Conservation (phyloP, 202 grass and related monocot species). For the Dendrocalamus latiflorus region DNA sequence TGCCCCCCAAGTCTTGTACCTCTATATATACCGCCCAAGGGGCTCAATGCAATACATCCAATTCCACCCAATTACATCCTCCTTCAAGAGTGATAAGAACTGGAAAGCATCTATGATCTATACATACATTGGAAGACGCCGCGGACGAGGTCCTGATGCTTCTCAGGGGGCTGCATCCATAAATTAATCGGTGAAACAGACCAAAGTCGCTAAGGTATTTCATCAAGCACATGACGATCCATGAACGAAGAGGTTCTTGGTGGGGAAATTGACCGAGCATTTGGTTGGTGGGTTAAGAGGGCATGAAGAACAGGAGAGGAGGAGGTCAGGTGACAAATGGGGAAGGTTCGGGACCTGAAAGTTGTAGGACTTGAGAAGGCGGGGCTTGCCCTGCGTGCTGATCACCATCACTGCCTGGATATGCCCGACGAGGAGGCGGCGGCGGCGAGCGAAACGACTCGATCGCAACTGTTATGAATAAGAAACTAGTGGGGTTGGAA, state of each 20-base stretch:
- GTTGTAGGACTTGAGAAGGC: slow-evolving; percentile 87
- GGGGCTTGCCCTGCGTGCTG: slow-evolving; percentile 79
- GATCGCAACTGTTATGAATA: background rate
- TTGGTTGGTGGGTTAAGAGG: background rate
- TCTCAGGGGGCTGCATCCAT: slow-evolving; percentile 70
- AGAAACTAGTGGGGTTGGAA: accelerated
- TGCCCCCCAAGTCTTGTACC: no score
- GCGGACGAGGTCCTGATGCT: slow-evolving; percentile 76
- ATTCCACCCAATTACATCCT: no score
- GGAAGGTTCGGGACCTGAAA: slow-evolving; percentile 49
- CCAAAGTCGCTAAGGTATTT: background rate
- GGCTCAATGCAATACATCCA: no score
- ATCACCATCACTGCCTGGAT: slow-evolving; percentile 91
- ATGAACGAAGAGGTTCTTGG: background rate
- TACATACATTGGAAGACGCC: slow-evolving; percentile 65
- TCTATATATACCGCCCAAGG: no score
- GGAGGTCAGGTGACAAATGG: no score
- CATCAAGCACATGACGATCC: background rate
- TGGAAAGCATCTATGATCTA: background rate
- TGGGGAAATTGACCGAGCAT: background rate
- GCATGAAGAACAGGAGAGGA: background rate
- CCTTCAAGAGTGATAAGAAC: background rate
- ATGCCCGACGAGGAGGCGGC: slow-evolving; percentile 28
- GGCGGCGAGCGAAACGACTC: background rate
- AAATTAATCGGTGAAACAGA: slow-evolving; percentile 1